These are phyloP conservation scores for Saccharomyces hybrid DNA, from an alignment of 1,139 yeast species.

Conservation along the genomic window DNA sequence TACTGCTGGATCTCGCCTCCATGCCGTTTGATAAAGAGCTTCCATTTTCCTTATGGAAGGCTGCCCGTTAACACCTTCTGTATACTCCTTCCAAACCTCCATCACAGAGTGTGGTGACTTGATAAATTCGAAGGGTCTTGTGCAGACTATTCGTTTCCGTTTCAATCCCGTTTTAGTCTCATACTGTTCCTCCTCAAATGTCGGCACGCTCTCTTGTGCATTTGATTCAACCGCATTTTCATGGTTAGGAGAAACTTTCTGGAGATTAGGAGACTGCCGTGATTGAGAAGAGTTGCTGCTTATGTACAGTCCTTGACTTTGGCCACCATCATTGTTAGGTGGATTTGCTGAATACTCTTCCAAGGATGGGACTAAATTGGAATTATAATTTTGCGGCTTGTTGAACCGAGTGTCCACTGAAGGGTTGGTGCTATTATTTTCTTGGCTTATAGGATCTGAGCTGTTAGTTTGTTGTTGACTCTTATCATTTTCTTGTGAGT, in stretches of 20 bases:
- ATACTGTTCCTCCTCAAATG: not conserved
- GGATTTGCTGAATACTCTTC: conserved; percentile 1
- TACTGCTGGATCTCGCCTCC: conserved; percentile 39
- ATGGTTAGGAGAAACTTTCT: not conserved
- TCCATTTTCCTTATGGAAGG: conserved; percentile 37
- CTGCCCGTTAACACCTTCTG: conserved; percentile 34
- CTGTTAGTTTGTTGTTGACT: not conserved
- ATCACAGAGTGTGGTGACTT: conserved; percentile 36
- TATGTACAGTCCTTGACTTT: not conserved
- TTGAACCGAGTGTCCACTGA: not conserved
- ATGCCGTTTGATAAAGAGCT: conserved; percentile 33
- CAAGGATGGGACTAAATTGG: not conserved
- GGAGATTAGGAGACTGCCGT: not conserved
- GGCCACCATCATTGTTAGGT: conserved; percentile 6
- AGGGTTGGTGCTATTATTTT: not conserved
- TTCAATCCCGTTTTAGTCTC: conserved; percentile 12
- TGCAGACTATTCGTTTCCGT: conserved; percentile 27
- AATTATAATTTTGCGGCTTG: not conserved
- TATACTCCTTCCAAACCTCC: conserved; percentile 38
- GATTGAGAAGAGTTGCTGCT: not conserved
- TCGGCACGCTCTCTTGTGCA: not conserved
- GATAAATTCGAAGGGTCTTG: conserved; percentile 32
- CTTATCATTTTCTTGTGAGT: not conserved
- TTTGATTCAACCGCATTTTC: not conserved
- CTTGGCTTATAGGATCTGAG: not conserved